Conservation (phyloP, 2,329 filamentous ascomycete species). For the Penicillium sp. region DNA sequence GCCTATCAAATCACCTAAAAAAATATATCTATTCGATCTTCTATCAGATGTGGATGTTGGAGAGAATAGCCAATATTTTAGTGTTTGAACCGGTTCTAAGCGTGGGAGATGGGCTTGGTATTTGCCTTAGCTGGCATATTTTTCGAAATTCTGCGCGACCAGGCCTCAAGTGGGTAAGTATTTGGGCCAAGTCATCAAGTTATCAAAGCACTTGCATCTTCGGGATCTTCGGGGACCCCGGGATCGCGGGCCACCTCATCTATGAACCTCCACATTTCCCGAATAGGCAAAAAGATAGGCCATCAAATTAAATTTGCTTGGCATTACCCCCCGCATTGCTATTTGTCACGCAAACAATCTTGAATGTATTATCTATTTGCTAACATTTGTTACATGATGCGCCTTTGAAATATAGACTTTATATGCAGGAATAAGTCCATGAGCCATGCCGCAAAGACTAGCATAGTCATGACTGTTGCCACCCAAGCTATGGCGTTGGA, state of each 20-base stretch:
- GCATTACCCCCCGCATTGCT: background rate
- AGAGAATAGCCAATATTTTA: background rate
- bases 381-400: constrained; percentile 2
- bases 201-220: background rate
- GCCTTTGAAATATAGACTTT: constrained; percentile 5
- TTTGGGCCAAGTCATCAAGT: background rate
- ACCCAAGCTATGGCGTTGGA: constrained; percentile 4
- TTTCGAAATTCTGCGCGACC: background rate
- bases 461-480: constrained; percentile 3
- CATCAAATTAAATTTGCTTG: background rate
- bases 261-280: background rate
- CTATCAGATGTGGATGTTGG: background rate
- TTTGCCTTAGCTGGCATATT: background rate
- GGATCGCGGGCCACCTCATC: background rate
- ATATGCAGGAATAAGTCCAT: constrained; percentile 2
- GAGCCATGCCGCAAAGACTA: constrained; percentile 4
- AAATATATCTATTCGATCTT: background rate
- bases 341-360: no score
- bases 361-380: background rate
- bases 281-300: background rate
- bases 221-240: background rate
- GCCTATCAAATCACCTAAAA: background rate
- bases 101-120: background rate
- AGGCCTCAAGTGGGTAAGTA: background rate
- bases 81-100: background rate